phyloP scores from a whole-genome alignment of 768 basidiomycete genomes.

The Mrakia gelida region DNA sequence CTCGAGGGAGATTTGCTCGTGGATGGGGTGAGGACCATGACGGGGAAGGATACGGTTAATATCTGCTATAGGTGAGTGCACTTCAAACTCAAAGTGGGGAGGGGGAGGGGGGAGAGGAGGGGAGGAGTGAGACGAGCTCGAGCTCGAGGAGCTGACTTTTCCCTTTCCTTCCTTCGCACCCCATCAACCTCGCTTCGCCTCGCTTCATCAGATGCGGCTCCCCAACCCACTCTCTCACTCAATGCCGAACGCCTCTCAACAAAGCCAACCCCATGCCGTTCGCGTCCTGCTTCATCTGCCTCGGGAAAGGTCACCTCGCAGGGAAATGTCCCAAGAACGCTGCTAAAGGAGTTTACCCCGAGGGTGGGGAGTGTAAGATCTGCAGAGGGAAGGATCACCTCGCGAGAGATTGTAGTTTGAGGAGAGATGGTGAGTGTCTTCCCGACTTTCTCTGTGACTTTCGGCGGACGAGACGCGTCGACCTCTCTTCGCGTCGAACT shows the following conservation, averaged over 20 bases:
- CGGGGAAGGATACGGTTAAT: conserved; percentile 46
- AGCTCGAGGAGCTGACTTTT: not conserved
- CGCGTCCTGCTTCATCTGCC: conserved; percentile 89
- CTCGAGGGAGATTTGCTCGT: conserved; percentile 34
- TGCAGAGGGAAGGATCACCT: conserved; percentile 81
- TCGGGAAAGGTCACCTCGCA: conserved; percentile 75
- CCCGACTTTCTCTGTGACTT: no score
- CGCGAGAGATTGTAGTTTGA: conserved; percentile 66
- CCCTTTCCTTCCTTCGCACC: not conserved
- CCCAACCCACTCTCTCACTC: conserved; percentile 67
- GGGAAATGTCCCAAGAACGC: conserved; percentile 76
- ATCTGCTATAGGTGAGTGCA: conserved; percentile 65
- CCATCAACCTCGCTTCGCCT: not conserved
- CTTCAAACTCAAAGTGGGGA: no score
- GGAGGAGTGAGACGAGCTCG: no score
- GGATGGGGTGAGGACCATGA: conserved; percentile 26
- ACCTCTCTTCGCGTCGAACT: not conserved
- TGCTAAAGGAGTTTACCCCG: conserved; percentile 76
- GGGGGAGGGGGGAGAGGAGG: no score
- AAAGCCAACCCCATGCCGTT: conserved; percentile 68
- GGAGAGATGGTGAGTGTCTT: conserved; percentile 32
- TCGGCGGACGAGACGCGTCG: no score
- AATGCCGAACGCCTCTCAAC: conserved; percentile 64
- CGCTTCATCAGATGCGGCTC: conserved; percentile 70
- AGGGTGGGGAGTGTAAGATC: conserved; percentile 80